A percentile compares a stretch with the other conserved stretches of the same genome.
Conservation (phyloP, 164 flowering plant species). For the Annona cherimola region DNA sequence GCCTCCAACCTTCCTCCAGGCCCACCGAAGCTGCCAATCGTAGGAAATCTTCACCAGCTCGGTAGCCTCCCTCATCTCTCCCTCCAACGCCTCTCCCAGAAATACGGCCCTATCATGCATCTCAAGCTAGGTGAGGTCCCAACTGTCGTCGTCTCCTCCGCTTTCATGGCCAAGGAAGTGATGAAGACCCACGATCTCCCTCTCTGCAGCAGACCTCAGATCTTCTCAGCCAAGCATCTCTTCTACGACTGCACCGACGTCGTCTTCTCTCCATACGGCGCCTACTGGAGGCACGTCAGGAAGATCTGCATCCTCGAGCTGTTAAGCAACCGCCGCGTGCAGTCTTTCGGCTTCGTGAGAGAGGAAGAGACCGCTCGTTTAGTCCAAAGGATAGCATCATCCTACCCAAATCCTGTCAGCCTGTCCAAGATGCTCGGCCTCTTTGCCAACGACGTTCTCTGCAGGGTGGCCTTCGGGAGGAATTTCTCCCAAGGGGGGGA, state of each 20-base stretch:
- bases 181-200: conserved; percentile 55
- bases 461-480: conserved; percentile 42
- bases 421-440: conserved; percentile 30
- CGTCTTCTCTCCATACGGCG: conserved; percentile 43
- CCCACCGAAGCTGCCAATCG: conserved; percentile 48
- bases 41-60: conserved; percentile 64
- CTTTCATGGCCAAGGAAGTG: conserved; percentile 41
- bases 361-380: conserved; percentile 47
- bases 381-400: conserved; percentile 25
- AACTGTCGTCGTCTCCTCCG: conserved; percentile 53
- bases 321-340: conserved; percentile 38
- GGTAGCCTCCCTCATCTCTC: conserved; percentile 44
- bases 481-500: conserved; percentile 40
- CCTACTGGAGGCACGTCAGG: conserved; percentile 49
- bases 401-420: conserved; percentile 20
- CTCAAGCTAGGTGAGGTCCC: conserved; percentile 49
- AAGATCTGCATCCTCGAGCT: conserved; percentile 48
- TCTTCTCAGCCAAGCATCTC: conserved; percentile 33
- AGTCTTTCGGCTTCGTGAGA: conserved; percentile 35
- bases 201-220: conserved; percentile 37
- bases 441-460: conserved; percentile 38
- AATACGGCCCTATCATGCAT: conserved; percentile 43
- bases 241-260: conserved; percentile 44
- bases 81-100: conserved; percentile 29
- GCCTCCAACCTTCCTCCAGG: conserved; percentile 37